Evolutionary conservation across 257 asterid species (phyloP).

Genomic region (Eucommia ulmoides): DNA sequence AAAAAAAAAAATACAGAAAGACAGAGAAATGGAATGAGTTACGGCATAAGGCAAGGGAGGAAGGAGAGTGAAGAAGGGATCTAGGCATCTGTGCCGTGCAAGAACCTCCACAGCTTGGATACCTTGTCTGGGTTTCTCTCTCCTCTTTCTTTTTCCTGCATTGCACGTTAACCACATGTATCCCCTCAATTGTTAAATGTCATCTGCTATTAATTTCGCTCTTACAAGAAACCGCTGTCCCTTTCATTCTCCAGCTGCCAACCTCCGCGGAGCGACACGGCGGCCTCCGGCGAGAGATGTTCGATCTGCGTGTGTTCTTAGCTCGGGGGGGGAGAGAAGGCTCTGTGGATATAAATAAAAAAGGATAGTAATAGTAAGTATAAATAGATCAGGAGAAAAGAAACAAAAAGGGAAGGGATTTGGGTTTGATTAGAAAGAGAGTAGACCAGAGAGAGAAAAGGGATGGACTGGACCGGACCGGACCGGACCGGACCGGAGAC

Average conservation of each 20-base stretch:
- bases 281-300: constrained; percentile 14
- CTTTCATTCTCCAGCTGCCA: constrained; percentile 8
- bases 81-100: constrained; percentile 96
- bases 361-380: too few species aligned
- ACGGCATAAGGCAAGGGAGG: constrained; percentile 71
- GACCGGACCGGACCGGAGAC: not conserved
- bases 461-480: not conserved
- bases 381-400: constrained; percentile 4
- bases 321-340: not conserved
- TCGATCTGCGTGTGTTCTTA: too few species aligned
- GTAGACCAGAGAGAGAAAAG: not conserved
- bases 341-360: not conserved
- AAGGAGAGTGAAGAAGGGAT: constrained; percentile 63
- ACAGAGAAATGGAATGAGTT: constrained; percentile 52
- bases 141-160: constrained; percentile 36
- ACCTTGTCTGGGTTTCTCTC: constrained; percentile 24
- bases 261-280: constrained; percentile 9
- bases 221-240: not conserved
- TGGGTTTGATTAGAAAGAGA: not conserved
- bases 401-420: not conserved
- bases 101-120: constrained; percentile 46
- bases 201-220: constrained; percentile 3
- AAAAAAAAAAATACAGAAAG: constrained; percentile 20
- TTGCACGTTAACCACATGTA: constrained; percentile 71
- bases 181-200: constrained; percentile 15